Conservation (phyloP, 2,329 filamentous ascomycete genomes). For the Moelleriella libera region DNA sequence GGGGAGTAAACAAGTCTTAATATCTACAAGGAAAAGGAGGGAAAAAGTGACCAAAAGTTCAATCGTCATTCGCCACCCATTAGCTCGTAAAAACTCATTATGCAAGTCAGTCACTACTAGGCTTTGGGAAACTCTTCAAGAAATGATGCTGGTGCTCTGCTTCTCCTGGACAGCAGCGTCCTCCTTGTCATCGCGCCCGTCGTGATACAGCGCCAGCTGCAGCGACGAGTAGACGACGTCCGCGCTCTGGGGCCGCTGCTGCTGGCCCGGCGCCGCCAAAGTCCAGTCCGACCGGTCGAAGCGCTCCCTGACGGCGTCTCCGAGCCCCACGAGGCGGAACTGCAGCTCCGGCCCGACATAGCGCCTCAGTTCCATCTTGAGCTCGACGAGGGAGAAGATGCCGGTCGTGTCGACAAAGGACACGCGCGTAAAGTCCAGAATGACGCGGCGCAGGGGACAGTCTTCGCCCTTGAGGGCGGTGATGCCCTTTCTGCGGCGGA, state of each 20-base stretch:
- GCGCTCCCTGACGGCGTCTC: conserved; percentile 22
- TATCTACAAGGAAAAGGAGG: too few relatives aligned
- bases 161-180: conserved; percentile 7
- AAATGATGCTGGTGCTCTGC: background rate
- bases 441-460: conserved; percentile 28
- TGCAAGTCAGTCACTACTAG: too few relatives aligned
- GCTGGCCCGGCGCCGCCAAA: conserved; percentile 10
- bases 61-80: too few relatives aligned
- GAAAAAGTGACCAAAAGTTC: too few relatives aligned
- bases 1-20: too few relatives aligned
- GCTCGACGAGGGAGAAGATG: conserved; percentile 30
- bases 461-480: conserved; percentile 15
- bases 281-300: conserved; percentile 24
- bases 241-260: conserved; percentile 8
- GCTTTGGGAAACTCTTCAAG: too few relatives aligned
- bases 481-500: conserved; percentile 26
- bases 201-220: conserved; percentile 7
- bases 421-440: conserved; percentile 37
- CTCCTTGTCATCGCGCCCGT: conserved; percentile 5
- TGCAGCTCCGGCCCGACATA: conserved; percentile 32
- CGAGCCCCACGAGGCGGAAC: conserved; percentile 34
- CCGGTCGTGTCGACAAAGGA: conserved; percentile 40
- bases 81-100: too few relatives aligned
- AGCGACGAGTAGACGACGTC: conserved; percentile 9
- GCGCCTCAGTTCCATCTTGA: conserved; percentile 31